A percentile compares a stretch with the other conserved stretches of the same genome.
phyloP scores from a whole-genome alignment of 2,329 filamentous ascomycete species.

The Ophiostoma sp. region DNA sequence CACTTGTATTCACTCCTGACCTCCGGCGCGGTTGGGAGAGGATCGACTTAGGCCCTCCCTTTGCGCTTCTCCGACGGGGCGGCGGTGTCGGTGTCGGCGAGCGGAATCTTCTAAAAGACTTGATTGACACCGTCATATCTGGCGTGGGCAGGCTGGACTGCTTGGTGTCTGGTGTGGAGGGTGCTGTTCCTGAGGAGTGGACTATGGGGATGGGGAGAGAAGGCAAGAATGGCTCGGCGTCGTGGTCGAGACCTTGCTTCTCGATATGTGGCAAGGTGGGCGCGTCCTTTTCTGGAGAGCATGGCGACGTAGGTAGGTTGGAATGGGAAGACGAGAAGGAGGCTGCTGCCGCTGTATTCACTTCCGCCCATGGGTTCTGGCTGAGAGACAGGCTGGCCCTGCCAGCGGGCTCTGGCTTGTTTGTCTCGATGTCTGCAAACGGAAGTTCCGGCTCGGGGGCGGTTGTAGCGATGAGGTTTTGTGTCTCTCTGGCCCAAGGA shows the following conservation, averaged over 20 bases:
- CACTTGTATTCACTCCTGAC: not conserved
- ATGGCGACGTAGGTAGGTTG: slow-evolving; percentile 20
- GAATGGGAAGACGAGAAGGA: not conserved
- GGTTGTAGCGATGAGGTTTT: too few relatives aligned
- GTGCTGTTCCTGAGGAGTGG: slow-evolving; percentile 28
- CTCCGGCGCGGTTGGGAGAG: slow-evolving; percentile 29
- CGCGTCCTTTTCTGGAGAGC: slow-evolving; percentile 5
- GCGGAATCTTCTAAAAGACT: slow-evolving; percentile 55
- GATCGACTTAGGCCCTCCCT: slow-evolving; percentile 18
- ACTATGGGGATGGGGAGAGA: not conserved
- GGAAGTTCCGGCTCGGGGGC: not conserved
- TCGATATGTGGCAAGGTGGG: not conserved
- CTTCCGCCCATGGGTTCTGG: slow-evolving; percentile 28
- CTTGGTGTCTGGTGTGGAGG: slow-evolving; percentile 35
- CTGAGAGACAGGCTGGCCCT: not conserved
- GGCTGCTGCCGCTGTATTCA: not conserved
- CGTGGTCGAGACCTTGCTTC: not conserved
- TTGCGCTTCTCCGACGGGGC: slow-evolving; percentile 29
- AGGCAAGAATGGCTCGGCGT: not conserved
- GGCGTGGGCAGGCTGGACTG: slow-evolving; percentile 43
- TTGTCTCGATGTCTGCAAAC: not conserved
- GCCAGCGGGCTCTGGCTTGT: not conserved
- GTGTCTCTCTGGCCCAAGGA: slow-evolving; percentile 18
- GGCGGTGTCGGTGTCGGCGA: slow-evolving; percentile 48
- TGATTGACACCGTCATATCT: slow-evolving; percentile 51